Base-by-base conservation (phyloP, 73 alveolate species). In the Paramecium biaurelia region DNA sequence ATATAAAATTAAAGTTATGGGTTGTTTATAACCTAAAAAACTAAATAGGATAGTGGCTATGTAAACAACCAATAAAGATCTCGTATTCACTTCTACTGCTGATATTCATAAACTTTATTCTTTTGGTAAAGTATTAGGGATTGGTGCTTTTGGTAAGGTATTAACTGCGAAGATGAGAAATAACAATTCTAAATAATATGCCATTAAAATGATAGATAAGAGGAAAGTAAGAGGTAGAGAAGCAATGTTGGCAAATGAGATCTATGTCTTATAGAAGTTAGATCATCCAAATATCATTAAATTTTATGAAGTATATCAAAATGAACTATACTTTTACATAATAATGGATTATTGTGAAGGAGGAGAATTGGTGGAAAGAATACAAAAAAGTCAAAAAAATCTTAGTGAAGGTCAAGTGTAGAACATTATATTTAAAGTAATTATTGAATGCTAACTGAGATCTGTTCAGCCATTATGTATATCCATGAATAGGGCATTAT, bases 401-500 rank as follows among this genome's bases (percentile, higher is more conserved):
- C 26, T 23, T n/a, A 76, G 67, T 38, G 85, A 86, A 34, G 47
- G 70, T 7, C 88, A 63, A 38, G 85, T 63, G 35, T 26, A 24
- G 45, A 63, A 56, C 67, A 63, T 72, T 23, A 35, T 63, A 47
- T 86, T 34, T 30, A 86, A 34, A 18, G 85, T 85, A 34, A 57
- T 10, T 86, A 45, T 21, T 79, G 11, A 15, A 86, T 63, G 35
- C 20, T 63, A 57, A 63, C 15, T 26, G 28, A 89, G 74, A 72
- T 89, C 30, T 70, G 74, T 72, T 89, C 94, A 20, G 99, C 99
- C 3, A 96, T 97, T 5, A 97, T 96, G 76, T 98, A 98, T 93
- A 93, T 97, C 68, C 99, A 98, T 94, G 89, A 94, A 57, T 93
- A 95, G 45, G 97, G 97, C 11, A 95, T 98, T 56, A 95, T 98